Percentiles rank a stretch among this genome's conserved stretches.
Evolutionary conservation across 805 yeast species (phyloP).

Genomic region (Teunomyces atbi): DNA sequence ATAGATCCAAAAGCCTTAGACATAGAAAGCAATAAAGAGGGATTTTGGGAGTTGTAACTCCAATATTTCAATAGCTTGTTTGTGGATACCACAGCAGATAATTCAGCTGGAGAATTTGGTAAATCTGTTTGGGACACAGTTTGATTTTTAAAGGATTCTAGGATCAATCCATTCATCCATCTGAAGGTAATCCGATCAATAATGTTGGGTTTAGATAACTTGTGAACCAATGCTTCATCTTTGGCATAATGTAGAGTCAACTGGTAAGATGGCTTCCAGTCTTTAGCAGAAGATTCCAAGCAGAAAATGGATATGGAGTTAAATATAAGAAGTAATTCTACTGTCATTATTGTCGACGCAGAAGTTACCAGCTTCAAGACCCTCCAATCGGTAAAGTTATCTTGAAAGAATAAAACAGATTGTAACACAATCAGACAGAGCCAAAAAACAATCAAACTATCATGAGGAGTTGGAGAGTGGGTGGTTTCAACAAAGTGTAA

Average conservation of each 20-base stretch:
- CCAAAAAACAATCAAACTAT: conserved; percentile 29
- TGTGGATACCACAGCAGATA: conserved; percentile 22
- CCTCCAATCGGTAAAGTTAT: conserved; percentile 23
- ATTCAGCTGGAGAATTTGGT: conserved; percentile 26
- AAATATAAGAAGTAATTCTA: conserved; percentile 26
- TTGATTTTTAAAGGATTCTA: conserved; percentile 36
- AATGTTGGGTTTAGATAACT: conserved; percentile 27
- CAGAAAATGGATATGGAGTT: conserved; percentile 32
- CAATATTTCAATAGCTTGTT: conserved; percentile 16
- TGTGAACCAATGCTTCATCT: conserved; percentile 1
- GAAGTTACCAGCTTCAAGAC: conserved; percentile 12
- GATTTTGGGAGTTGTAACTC: conserved; percentile 9
- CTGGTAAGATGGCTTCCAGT: conserved; percentile 41
- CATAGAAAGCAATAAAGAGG: conserved; percentile 18
- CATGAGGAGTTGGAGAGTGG: conserved; percentile 19
- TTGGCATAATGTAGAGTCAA: conserved; percentile 28
- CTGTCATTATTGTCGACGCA: conserved; percentile 6
- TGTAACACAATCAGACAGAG: conserved; percentile 20
- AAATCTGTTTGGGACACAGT: conserved; percentile 34
- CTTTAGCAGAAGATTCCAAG: conserved; percentile 33
- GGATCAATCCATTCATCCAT: conserved; percentile 48
- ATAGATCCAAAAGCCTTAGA: conserved; percentile 26
- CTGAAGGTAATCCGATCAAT: conserved; percentile 41
- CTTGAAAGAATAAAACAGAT: conserved; percentile 23
- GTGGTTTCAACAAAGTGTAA: conserved; percentile 27